Evolutionary conservation across 2,329 filamentous ascomycete species (phyloP), one percentile per base, ranked within the genome.

Genomic region (Xylaria digitata): DNA sequence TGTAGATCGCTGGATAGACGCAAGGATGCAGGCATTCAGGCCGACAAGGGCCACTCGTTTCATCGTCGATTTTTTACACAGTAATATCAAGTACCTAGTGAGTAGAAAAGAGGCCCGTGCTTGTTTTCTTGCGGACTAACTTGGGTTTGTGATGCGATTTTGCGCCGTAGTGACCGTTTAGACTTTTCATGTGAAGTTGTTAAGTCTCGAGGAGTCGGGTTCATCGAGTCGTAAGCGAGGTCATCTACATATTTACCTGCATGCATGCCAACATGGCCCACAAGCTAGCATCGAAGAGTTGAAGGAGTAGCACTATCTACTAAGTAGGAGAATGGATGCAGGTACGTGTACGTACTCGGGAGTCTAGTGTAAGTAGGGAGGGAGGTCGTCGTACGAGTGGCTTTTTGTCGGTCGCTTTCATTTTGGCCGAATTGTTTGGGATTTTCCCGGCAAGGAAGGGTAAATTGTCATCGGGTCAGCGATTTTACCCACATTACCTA

Each of bases 401-500:
- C 67, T 69, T 69, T 43, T 32, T 26, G 62, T 70, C 67, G 66
- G 69, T 64, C 61, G 53, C 48, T 65, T 67, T 68, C 54, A 65
- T 63, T 70, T 66, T 66, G 66, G 68, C 68, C 69, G 69, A 70
- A 62, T 57, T 60, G 58, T 54, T 60, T 66, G 59, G 65, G 58
- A 67, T 69, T 69, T 59, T 65, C 65, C 65, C 52, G 61, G 59
- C 19, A 17, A 61, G 40, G 63, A 57, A 53, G 66, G 63, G 63
- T 66, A 66, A 66, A 61, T 62, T 63, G 67, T 62, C 65, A 64
- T 58, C 65, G 40, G 46, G 59, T 65, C 68, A 64, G 66, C 64
- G 43, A 68, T 71, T 76, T 76, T 73, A 71, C 75, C 73, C 74
- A 71, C 72, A 69, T 73, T 63, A 56, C 26, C 59, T 59, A 63